Evolutionary conservation across 1,284 basidiomycete genomes (phyloP).

Genomic region (Trametes hirsuta): DNA sequence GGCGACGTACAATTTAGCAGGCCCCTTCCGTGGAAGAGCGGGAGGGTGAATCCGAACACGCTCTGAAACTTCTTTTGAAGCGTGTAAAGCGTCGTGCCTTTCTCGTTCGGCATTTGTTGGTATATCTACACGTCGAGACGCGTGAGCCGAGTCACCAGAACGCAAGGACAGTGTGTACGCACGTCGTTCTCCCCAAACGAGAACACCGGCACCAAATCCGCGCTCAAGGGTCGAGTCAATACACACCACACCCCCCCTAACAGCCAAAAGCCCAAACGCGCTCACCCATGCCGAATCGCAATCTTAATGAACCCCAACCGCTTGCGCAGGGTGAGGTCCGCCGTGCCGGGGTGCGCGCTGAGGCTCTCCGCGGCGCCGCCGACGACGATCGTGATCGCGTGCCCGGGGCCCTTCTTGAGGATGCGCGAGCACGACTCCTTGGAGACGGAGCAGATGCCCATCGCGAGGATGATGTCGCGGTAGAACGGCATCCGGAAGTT

Average conservation of each 20-base stretch:
- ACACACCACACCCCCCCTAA: background rate
- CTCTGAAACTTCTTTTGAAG: conserved; percentile 91
- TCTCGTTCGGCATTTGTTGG: conserved; percentile 93
- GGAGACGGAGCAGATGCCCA: conserved; percentile 93
- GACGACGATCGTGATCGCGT: conserved; percentile 92
- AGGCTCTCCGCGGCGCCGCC: conserved; percentile 96
- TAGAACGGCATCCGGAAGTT: conserved; percentile 96
- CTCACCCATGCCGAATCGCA: conserved; percentile 90
- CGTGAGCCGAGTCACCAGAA: background rate
- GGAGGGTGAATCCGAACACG: conserved; percentile 96
- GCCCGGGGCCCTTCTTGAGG: conserved; percentile 70
- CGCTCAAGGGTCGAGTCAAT: conserved; percentile 46
- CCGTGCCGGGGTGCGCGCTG: conserved; percentile 92
- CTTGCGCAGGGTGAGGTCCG: conserved; percentile 87
- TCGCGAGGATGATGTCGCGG: conserved; percentile 83
- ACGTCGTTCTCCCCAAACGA: conserved; percentile 99
- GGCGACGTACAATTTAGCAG: conserved; percentile 81
- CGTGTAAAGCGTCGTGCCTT: conserved; percentile 86
- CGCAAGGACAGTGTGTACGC: conserved; percentile 33
- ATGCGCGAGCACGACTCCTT: conserved; percentile 91
- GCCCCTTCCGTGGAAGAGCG: conserved; percentile 90
- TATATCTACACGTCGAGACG: conserved; percentile 68
- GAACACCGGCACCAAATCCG: conserved; percentile 93
- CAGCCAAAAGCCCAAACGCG: no score
- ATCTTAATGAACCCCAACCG: conserved; percentile 95